Evolutionary conservation across 495 filamentous ascomycete genomes (phyloP), one percentile per base, ranked within the genome.

Genomic region (Xylaria cubensis): DNA sequence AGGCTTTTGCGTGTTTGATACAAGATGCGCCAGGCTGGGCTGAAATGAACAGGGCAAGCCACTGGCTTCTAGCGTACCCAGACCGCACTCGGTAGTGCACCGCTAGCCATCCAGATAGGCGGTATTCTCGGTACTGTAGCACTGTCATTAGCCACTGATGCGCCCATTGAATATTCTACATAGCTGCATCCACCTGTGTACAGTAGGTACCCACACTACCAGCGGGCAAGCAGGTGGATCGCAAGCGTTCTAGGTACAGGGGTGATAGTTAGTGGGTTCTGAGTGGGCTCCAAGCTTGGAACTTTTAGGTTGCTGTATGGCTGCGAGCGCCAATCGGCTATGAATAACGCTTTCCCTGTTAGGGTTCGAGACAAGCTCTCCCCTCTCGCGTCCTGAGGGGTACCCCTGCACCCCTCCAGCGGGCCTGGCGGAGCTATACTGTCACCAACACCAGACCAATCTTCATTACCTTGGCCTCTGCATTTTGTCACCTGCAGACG

Each of bases 321-420:
- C 48, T 53, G 65, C 50, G 65, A 67, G 50, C 55, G 56, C 67
- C 67, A 69, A 69, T 69, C 53, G 55, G 66, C 41, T 69, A 36
- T 59, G 66, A 53, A 46, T 21, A 26, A 24, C 46, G 64, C 46
- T 19, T 46, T 59, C 36, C 66, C 55, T 69, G 17, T 69, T 69
- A 51, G 44, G 26, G 24, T 44, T 69, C 53, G 42, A 44, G 51
- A 69, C 66, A 69, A 39, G 65, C 65, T 67, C 36, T 53, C 24
- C 64, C 24, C 64, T 67, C 36, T 64, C 46, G 32, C 32, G 26
- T 67, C 34, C 48, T 67, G 48, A 67, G 50, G 65, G 65, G 65
- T 44, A 53, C 32, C 64, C 44, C 26, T 51, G 48, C n/a, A 44
- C 50, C 65, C 65, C 64, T 67, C 29, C 50, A 42, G 58, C 34